Percentiles rank a stretch among this genome's conserved stretches.
Evolutionary conservation across 768 basidiomycete genomes (phyloP).

Genomic region (Sarcodon aspratus): DNA sequence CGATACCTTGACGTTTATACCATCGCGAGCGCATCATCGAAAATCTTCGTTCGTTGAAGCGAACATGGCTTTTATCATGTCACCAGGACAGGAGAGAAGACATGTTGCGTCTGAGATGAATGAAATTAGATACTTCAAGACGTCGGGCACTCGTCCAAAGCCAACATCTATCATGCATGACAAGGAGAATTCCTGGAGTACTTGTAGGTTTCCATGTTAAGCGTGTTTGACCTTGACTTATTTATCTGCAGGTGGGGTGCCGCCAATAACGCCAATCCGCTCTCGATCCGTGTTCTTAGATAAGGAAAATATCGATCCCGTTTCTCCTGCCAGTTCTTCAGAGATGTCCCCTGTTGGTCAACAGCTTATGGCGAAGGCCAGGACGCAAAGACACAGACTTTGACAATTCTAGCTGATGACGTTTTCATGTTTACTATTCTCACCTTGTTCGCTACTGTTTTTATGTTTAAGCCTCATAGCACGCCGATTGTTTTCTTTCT

Average conservation of each 20-base stretch:
- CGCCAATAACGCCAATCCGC: constrained; percentile 32
- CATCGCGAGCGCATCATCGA: constrained; percentile 15
- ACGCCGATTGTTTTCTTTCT: too few relatives aligned
- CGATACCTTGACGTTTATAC: constrained; percentile 21
- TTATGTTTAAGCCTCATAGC: too few relatives aligned
- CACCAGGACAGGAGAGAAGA: neutral
- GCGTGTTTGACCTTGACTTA: neutral
- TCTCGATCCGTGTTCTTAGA: constrained; percentile 24
- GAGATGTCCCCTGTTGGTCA: constrained; percentile 62
- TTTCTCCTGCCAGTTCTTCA: constrained; percentile 61
- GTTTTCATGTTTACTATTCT: too few relatives aligned
- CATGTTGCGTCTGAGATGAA: too few relatives aligned
- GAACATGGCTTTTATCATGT: neutral
- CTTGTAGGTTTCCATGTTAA: neutral
- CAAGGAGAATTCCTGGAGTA: neutral
- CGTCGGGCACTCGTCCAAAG: neutral
- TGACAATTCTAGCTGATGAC: neutral
- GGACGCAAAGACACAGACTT: constrained; percentile 20
- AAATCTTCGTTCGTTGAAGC: constrained; percentile 4
- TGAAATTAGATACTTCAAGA: neutral
- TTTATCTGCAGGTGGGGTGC: constrained; percentile 3
- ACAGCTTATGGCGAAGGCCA: constrained; percentile 56
- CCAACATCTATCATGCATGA: neutral
- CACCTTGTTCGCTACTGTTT: too few relatives aligned
- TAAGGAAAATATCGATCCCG: constrained; percentile 15